Evolutionary conservation across 805 yeast species (phyloP), one percentile per base, ranked within the genome.

Genomic region (Candida lessepsii): DNA sequence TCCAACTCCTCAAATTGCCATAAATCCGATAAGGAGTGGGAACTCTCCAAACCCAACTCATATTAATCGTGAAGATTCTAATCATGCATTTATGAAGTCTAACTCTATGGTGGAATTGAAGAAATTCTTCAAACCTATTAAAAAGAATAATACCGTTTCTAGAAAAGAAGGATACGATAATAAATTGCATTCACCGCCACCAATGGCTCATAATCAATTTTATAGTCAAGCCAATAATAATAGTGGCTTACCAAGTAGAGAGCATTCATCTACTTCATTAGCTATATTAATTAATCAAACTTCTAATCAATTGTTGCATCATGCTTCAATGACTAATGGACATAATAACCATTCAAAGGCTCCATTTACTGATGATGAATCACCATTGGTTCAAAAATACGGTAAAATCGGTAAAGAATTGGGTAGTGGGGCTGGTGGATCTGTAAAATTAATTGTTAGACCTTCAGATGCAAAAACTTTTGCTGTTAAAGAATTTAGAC

Each of bases 381-480:
- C 57, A 52, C 89, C 90, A 1, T 81, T 83, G 49, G 78, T 84
- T 29, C 87, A 83, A 54, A 70, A 89, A 50, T 89, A 88, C 60
- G 78, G 83, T 37, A 85, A 82, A 57, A 81, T 84, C 40, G 96
- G 96, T 39, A 91, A 88, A 46, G 85, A 78, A 43, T 71, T 90
- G 35, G 97, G 96, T 40, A 93, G 93, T 15, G 97, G 97, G 39
- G 96, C 96, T 2, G 97, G 97, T 36, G 97, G 97, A 3, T 76
- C 83, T 11, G 97, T 90, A 24, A 80, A 81, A 53, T 69, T 89
- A 35, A 83, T 87, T 33, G 81, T 73, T 38, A 66, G 96, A 50
- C 62, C 76, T 3, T 61, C 75, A 2, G 96, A 89, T 62, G 65
- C 70, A 21, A 75, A 80, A 52, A 76, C 86, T 2, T 89, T 87